These are phyloP conservation scores for Neobulgaria alba DNA, from an alignment of 2,329 filamentous ascomycete genomes.

Conservation along the genomic window DNA sequence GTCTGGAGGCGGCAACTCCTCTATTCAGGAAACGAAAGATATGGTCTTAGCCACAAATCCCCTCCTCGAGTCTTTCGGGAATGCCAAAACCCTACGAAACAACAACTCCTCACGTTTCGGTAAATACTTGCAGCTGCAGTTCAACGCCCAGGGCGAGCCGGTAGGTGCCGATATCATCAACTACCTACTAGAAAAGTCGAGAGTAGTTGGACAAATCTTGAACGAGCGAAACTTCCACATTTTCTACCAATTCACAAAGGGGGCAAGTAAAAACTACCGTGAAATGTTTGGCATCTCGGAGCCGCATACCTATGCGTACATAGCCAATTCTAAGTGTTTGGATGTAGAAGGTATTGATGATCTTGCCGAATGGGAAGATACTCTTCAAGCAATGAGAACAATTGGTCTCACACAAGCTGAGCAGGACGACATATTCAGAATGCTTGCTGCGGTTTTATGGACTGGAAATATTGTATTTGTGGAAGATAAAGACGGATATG, in stretches of 20 bases:
- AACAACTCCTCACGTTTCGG: conserved; percentile 99
- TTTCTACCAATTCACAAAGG: conserved; percentile 98
- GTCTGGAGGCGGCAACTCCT: conserved; percentile 62
- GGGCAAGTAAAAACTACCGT: conserved; percentile 77
- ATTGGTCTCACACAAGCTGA: conserved; percentile 84
- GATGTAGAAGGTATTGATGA: conserved; percentile 95
- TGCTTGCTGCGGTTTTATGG: conserved; percentile 88
- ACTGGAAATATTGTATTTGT: conserved; percentile 86
- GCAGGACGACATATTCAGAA: conserved; percentile 94
- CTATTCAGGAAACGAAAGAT: conserved; percentile 95
- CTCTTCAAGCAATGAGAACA: conserved; percentile 85
- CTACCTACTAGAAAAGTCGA: conserved; percentile 89
- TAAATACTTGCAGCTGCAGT: conserved; percentile 96
- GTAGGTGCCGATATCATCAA: conserved; percentile 97
- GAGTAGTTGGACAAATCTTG: conserved; percentile 88
- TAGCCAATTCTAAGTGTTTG: conserved; percentile 87
- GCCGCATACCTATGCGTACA: conserved; percentile 89
- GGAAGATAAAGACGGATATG: conserved; percentile 85
- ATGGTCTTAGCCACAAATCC: conserved; percentile 99
- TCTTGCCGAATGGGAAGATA: conserved; percentile 78
- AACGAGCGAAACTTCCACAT: conserved; percentile 99
- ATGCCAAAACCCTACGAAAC: conserved; percentile 94
- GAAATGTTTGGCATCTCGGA: conserved; percentile 85
- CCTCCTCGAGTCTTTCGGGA: conserved; percentile 92
- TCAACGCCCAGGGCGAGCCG: conserved; percentile 84